Evolutionary conservation across 345 rosid species (phyloP), one percentile per base, ranked within the genome.

Genomic region (Acer campestre): DNA sequence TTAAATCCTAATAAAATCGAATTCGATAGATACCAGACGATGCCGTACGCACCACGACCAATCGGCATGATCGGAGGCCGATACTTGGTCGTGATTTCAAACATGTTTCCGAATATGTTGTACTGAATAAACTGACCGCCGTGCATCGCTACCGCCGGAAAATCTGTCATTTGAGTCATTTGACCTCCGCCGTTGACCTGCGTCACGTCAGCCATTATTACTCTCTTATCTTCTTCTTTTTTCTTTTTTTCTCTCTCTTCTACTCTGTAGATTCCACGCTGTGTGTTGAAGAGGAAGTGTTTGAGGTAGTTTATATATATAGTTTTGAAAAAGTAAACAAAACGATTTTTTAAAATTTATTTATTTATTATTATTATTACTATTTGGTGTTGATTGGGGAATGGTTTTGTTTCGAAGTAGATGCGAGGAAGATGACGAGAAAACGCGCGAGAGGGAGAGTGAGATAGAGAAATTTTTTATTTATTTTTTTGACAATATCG

Each of bases 31-130:
- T 88, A 97, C 99, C 99, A 97, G 77, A 97, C 98, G 87, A 97
- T 92, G 29, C 98, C 98, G 71, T 94, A 97, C 5, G 99, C 99
- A 58, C 98, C 98, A 10, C 98, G 98, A 11, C 99, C 99, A 78
- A 97, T 91, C 11, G 99, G 98, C 79, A 76, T 81, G 85, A 97
- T 97, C 81, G 99, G 98, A 77, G 97, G 89, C 63, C 88, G 92
- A 82, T 96, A 96, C 86, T 94, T 96, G 71, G 94, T 65, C 20
- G 99, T 90, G 78, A 93, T 85, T 77, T 97, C 98, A 42, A 97
- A 94, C 16, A 77, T 35, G 81, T 91, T 94, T 17, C 97, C 98
- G 82, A 92, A 94, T 77, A 96, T 91, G 83, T 89, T 82, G 81
- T 94, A 89, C 78, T 89, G 91, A 61, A 88, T 81, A 61, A 79